A percentile compares a stretch with the other conserved stretches of the same genome.
Conservation (phyloP, 225 moss, liverwort and hornwort genomes). For the Anthoceros angustus region DNA sequence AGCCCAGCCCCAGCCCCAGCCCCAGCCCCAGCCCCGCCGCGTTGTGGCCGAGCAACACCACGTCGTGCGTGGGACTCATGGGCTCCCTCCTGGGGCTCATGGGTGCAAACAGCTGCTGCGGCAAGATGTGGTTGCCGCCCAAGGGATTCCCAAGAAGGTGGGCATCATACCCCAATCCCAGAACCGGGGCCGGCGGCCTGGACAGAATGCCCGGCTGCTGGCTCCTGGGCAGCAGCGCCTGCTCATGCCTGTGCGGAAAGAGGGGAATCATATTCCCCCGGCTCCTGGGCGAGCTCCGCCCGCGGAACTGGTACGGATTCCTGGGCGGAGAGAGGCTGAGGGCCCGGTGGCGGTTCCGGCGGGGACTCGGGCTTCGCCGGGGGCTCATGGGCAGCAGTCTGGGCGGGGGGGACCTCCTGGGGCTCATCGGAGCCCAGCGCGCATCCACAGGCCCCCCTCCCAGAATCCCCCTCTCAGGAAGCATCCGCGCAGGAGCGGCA, state of each 20-base stretch:
- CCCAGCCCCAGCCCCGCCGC: neutral
- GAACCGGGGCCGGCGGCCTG: neutral
- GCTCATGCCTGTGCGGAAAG: neutral
- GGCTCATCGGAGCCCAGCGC: neutral
- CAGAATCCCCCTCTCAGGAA: slow-evolving; percentile 2
- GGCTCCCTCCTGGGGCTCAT: slow-evolving; percentile 1
- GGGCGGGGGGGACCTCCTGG: neutral
- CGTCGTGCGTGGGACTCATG: neutral
- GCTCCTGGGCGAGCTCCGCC: neutral
- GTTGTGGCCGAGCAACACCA: neutral
- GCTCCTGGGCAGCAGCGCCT: neutral
- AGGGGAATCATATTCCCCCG: neutral
- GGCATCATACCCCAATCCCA: too few relatives aligned
- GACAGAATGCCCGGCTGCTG: neutral
- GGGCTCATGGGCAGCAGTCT: neutral
- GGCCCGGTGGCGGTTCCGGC: neutral
- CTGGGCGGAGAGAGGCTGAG: neutral
- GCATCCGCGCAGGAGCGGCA: neutral
- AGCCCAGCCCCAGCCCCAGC: too few relatives aligned
- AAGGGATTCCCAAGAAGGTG: too few relatives aligned
- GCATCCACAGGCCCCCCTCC: slow-evolving; percentile 1
- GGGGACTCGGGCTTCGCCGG: neutral
- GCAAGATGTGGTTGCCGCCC: neutral
- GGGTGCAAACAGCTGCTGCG: neutral
- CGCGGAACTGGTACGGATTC: neutral